These are phyloP conservation scores for Diaporthe vaccinii DNA, from an alignment of 2,329 filamentous ascomycete genomes.

Conservation along the genomic window DNA sequence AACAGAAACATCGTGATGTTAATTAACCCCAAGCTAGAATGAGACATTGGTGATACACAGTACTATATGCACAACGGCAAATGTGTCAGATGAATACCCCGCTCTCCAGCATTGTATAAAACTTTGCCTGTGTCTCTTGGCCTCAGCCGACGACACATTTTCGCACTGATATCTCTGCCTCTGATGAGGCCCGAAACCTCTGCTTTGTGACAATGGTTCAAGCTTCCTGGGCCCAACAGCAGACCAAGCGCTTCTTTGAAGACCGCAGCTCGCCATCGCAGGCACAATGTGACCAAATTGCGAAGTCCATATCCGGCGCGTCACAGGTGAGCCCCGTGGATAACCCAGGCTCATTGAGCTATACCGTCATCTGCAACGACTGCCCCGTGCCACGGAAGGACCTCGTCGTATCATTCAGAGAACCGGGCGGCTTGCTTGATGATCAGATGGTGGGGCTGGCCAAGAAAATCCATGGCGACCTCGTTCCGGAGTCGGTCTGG, in stretches of 20 bases:
- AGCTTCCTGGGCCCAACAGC: slow-evolving; percentile 11
- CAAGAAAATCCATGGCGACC: slow-evolving; percentile 45
- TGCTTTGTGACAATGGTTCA: neutral
- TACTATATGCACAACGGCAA: too few relatives aligned
- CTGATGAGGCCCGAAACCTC: accelerated
- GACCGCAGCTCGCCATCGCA: slow-evolving; percentile 45
- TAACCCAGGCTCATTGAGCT: slow-evolving; percentile 48
- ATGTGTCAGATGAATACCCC: neutral
- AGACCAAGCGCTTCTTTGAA: slow-evolving; percentile 40
- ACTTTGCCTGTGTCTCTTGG: neutral
- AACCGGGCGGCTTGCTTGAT: neutral
- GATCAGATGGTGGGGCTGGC: slow-evolving; percentile 44
- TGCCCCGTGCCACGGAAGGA: slow-evolving; percentile 34
- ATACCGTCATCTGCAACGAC: slow-evolving; percentile 47
- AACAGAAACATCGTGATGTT: neutral
- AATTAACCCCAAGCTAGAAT: neutral
- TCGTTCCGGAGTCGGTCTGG: slow-evolving; percentile 45
- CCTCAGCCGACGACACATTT: neutral
- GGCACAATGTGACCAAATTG: slow-evolving; percentile 45
- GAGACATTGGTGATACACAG: neutral
- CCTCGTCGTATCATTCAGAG: neutral
- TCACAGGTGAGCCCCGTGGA: slow-evolving; percentile 44
- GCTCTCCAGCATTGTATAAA: neutral
- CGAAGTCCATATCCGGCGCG: slow-evolving; percentile 42
- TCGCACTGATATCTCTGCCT: neutral